Percentiles rank a stretch among this genome's conserved stretches.
These are phyloP conservation scores for Saccharomyces jurei DNA, from an alignment of 805 yeast genomes.

Conservation along the genomic window DNA sequence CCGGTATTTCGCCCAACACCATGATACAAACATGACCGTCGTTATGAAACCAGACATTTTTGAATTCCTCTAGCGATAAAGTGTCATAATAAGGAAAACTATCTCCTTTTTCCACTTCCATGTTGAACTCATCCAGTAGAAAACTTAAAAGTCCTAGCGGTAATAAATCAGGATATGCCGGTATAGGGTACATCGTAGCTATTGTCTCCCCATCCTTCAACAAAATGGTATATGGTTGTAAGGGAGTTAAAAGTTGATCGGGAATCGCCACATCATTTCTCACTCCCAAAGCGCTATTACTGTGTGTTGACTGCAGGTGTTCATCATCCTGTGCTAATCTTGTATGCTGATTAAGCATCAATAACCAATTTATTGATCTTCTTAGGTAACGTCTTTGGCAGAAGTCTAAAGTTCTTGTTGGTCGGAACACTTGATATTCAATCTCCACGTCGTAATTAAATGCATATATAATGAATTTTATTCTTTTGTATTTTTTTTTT, in stretches of 20 bases:
- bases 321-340: neutral
- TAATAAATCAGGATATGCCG: constrained; percentile 44
- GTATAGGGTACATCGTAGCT: constrained; percentile 86
- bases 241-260: constrained; percentile 16
- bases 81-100: constrained; percentile 82
- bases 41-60: constrained; percentile 67
- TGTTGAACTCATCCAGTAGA: constrained; percentile 83
- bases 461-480: neutral
- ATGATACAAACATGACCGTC: constrained; percentile 45
- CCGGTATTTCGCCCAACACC: constrained; percentile 68
- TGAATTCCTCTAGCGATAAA: constrained; percentile 66
- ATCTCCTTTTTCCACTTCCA: constrained; percentile 84
- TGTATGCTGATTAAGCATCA: neutral
- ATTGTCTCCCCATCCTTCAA: constrained; percentile 84
- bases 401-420: neutral
- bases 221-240: constrained; percentile 62
- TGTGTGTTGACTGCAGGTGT: neutral
- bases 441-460: neutral
- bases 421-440: neutral
- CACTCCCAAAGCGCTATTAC: neutral
- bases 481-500: neutral
- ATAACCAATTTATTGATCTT: neutral
- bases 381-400: neutral
- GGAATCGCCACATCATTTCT: neutral
- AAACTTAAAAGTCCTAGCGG: constrained; percentile 77